Evolutionary conservation across 2,329 filamentous ascomycete species (phyloP).

Genomic region (Aspergillus quadrilineatus): DNA sequence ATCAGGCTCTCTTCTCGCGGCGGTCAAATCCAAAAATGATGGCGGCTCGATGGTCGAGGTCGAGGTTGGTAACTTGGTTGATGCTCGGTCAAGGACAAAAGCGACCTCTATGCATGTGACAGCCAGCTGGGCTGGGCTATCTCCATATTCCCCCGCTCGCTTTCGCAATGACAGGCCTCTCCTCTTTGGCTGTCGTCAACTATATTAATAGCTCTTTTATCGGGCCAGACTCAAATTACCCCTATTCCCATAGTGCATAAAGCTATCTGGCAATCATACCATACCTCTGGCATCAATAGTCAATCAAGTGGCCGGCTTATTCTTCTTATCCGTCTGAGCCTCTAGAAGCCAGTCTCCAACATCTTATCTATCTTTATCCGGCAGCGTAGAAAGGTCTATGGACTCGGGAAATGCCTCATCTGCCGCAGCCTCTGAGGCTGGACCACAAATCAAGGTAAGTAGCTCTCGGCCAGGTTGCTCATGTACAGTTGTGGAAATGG

Average conservation of each 20-base stretch:
- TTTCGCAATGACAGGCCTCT: not conserved
- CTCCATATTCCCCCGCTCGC: not conserved
- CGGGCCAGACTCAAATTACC: not conserved
- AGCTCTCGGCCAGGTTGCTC: not conserved
- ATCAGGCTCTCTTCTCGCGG: not conserved
- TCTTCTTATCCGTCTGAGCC: too few relatives aligned
- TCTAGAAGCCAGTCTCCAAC: too few relatives aligned
- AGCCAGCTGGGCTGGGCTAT: not conserved
- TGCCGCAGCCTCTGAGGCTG: not conserved
- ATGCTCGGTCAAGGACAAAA: not conserved
- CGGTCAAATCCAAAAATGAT: not conserved
- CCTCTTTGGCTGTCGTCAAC: not conserved
- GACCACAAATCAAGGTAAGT: conserved; percentile 7
- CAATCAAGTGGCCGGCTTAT: too few relatives aligned
- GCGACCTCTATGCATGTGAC: not conserved
- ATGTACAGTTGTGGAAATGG: not conserved
- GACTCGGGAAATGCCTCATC: not conserved
- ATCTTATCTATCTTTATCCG: too few relatives aligned
- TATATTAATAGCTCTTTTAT: too few relatives aligned
- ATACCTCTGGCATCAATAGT: too few relatives aligned
- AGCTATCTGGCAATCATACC: not conserved
- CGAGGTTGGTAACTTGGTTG: not conserved
- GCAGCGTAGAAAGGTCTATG: not conserved
- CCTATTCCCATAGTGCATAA: not conserved
- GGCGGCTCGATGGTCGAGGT: not conserved